Base-by-base conservation (phyloP, 805 yeast genomes). In the Tetrapisispora fleetii region DNA sequence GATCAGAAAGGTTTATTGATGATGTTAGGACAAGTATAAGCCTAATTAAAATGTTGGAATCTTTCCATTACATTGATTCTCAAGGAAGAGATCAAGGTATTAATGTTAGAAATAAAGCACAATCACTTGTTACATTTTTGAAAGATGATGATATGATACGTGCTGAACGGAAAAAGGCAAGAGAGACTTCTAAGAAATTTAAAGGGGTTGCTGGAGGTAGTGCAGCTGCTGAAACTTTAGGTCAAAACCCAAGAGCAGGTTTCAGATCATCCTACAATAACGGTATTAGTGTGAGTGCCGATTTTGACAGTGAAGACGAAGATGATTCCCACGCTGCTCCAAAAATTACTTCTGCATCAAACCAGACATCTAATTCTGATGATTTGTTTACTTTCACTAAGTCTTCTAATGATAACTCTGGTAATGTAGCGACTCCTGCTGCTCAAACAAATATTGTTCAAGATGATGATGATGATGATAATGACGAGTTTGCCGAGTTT, bases 1-100 rank as follows among this genome's bases (percentile, higher is more conserved):
- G 99, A 1, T 79, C 93, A 28, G 99, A 93, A 68, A 76, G 97
- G 51, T 88, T 93, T 55, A 93, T 93, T 51, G 99, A 93, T 68
- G 97, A 91, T 56, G 88, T 95, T 7, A 77, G 97, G 50, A 79
- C 91, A 17, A 91, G 89, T 64, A 64, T 85, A 50, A 79, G 84
- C 22, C 75, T 89, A 48, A 81, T 93, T 50, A 83, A 84, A 48
- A 84, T 91, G 95, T 76, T 93, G 58, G 86, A 87, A 60, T 80
- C 88, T 13, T 93, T 93, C 79, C 97, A 90, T 67, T 93, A 88
- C 70, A 83, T 87, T 43, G 98, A 93, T 67, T 79, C 89, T 18
- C 85, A 87, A 64, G 97, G 97, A 32, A 80, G 89, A 55, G 99
- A 93, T 67, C 97, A 90, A 69, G 99, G 99, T 47, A 80, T 89